Evolutionary conservation across 768 basidiomycete genomes (phyloP), one percentile per base, ranked within the genome.

Genomic region (Tephrocybe rancida): DNA sequence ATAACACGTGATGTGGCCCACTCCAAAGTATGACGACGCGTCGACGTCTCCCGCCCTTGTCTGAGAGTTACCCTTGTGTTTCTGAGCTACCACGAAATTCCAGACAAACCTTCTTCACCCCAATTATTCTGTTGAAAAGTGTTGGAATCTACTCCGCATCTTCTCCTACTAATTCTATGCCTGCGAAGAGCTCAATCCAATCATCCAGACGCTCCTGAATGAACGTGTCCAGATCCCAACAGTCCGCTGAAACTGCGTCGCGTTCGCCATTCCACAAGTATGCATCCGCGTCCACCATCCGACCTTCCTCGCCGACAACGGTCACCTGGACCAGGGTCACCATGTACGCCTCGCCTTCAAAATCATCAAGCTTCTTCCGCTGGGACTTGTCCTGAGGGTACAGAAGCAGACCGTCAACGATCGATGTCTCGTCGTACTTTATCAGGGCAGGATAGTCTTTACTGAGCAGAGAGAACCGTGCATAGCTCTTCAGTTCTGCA

Each of bases 91-190:
- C n/a, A n/a, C n/a, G n/a, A n/a, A n/a, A n/a, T n/a, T n/a, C n/a
- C n/a, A n/a, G n/a, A n/a, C n/a, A n/a, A n/a, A n/a, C n/a, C n/a
- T n/a, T n/a, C n/a, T n/a, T n/a, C n/a, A n/a, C n/a, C n/a, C n/a
- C n/a, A n/a, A n/a, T n/a, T n/a, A n/a, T n/a, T n/a, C n/a, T n/a
- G n/a, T n/a, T n/a, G n/a, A n/a, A n/a, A n/a, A n/a, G n/a, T n/a
- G n/a, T n/a, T n/a, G n/a, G n/a, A n/a, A n/a, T n/a, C n/a, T n/a
- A n/a, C n/a, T n/a, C n/a, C n/a, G n/a, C 5, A 26, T 63, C 44
- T 64, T 71, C 63, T 75, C 64, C 52, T 48, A 56, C 61, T 42
- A 63, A 53, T 53, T 60, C 59, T 55, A 62, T 60, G 30, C 52
- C 59, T 22, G 49, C 59, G 47, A 61, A 62, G 21, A 62, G 48